These are phyloP conservation scores for Lecanicillium sp. DNA, from an alignment of 2,329 filamentous ascomycete species.

Conservation along the genomic window DNA sequence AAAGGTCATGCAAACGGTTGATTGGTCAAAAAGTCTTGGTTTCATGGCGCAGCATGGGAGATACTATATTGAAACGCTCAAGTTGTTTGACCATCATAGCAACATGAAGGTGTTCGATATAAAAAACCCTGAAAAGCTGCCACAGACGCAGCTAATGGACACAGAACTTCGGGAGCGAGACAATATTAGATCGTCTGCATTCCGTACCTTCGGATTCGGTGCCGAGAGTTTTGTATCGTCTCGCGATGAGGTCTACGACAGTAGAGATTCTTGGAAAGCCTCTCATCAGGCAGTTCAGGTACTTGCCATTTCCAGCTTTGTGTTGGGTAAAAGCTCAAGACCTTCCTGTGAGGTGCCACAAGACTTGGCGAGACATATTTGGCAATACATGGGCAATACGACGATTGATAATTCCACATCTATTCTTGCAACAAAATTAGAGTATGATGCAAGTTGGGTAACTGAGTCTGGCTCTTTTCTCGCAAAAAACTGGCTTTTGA, in stretches of 20 bases:
- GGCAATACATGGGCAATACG: not conserved
- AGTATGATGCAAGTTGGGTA: not conserved
- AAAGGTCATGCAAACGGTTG: not conserved
- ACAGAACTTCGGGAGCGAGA: not conserved
- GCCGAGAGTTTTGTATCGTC: not conserved
- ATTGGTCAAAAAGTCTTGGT: not conserved
- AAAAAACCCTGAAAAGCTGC: not conserved
- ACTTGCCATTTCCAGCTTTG: not conserved
- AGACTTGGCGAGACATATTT: not conserved
- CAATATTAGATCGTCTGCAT: not conserved
- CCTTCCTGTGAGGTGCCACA: not conserved
- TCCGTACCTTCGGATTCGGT: not conserved
- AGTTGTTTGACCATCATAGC: not conserved
- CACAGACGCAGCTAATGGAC: not conserved
- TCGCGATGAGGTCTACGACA: not conserved
- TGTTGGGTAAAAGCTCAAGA: constrained; percentile 1
- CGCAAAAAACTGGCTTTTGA: not conserved
- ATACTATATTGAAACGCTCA: not conserved
- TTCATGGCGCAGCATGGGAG: not conserved
- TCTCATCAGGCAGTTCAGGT: not conserved
- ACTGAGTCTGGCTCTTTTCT: not conserved
- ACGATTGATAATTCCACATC: not conserved
- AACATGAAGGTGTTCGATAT: not conserved
- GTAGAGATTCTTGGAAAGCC: not conserved
- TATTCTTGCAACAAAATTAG: not conserved